Percentiles rank a stretch among this genome's conserved stretches.
Conservation (phyloP, 2,329 filamentous ascomycete species). For the Polytolypa hystricis region DNA sequence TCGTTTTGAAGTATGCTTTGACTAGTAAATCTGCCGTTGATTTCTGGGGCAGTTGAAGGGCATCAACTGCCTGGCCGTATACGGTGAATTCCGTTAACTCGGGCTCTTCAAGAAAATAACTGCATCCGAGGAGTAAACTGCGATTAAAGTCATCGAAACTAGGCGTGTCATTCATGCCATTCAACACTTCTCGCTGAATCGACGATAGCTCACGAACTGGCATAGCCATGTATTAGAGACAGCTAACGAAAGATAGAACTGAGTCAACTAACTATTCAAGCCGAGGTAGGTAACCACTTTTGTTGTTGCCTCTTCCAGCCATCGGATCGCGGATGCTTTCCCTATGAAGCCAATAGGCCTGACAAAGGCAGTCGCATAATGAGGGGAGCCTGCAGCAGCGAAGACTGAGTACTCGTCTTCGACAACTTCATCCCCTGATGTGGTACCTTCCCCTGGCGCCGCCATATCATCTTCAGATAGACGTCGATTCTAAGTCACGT, state of each 20-base stretch:
- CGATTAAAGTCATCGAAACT: constrained; percentile 6
- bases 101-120: constrained; percentile 24
- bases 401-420: constrained; percentile 11
- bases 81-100: constrained; percentile 10
- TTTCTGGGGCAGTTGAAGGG: constrained; percentile 22
- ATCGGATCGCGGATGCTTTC: constrained; percentile 11
- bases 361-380: constrained; percentile 3
- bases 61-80: constrained; percentile 21
- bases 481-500: constrained; percentile 4
- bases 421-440: constrained; percentile 10
- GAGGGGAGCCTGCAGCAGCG: constrained; percentile 7
- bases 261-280: constrained; percentile 6
- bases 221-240: no score
- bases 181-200: constrained; percentile 5
- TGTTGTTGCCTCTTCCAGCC: constrained; percentile 10
- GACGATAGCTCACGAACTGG: background rate
- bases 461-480: constrained; percentile 9
- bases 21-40: constrained; percentile 23
- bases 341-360: constrained; percentile 11
- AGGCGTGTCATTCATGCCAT: constrained; percentile 1
- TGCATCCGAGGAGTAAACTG: constrained; percentile 19
- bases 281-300: constrained; percentile 3
- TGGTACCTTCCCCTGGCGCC: constrained; percentile 4
- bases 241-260: background rate
- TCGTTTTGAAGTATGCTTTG: constrained; percentile 24